Evolutionary conservation across 2,329 filamentous ascomycete genomes (phyloP).

Genomic region (Xylariomycetidae sp.): DNA sequence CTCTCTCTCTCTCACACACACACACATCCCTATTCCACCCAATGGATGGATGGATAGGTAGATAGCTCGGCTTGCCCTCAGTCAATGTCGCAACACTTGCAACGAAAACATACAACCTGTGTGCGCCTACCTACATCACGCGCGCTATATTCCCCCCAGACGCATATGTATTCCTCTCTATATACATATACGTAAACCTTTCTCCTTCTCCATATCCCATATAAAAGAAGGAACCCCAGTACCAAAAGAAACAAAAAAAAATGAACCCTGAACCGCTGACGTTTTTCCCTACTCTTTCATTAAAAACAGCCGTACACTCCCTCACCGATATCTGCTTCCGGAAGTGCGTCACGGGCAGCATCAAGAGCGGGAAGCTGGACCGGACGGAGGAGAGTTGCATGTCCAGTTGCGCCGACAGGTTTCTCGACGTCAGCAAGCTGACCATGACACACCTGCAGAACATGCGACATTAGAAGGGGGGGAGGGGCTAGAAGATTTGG

Average conservation of each 20-base stretch:
- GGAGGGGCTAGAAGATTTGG: constrained; percentile 6
- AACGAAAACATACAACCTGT: too few relatives aligned
- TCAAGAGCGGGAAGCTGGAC: constrained; percentile 70
- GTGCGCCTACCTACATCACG: neutral
- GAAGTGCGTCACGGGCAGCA: constrained; percentile 77
- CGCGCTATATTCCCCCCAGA: neutral
- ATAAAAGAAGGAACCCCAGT: too few relatives aligned
- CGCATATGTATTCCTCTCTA: neutral
- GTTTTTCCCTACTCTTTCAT: too few relatives aligned
- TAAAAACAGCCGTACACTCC: constrained; percentile 51
- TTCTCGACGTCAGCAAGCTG: constrained; percentile 80
- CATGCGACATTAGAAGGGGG: constrained; percentile 39
- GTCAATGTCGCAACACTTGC: too few relatives aligned
- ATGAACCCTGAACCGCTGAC: constrained; percentile 11
- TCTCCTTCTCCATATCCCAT: constrained; percentile 7
- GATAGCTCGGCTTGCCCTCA: too few relatives aligned
- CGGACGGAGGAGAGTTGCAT: constrained; percentile 77
- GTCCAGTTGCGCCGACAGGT: constrained; percentile 89
- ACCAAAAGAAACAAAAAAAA: too few relatives aligned
- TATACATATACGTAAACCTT: neutral
- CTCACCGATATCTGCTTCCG: constrained; percentile 81
- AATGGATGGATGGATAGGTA: too few relatives aligned
- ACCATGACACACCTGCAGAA: constrained; percentile 81
- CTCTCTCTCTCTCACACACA: too few relatives aligned
- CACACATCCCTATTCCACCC: neutral